Base-by-base conservation (phyloP, 345 rosid genomes). In the Populus pruinosa region DNA sequence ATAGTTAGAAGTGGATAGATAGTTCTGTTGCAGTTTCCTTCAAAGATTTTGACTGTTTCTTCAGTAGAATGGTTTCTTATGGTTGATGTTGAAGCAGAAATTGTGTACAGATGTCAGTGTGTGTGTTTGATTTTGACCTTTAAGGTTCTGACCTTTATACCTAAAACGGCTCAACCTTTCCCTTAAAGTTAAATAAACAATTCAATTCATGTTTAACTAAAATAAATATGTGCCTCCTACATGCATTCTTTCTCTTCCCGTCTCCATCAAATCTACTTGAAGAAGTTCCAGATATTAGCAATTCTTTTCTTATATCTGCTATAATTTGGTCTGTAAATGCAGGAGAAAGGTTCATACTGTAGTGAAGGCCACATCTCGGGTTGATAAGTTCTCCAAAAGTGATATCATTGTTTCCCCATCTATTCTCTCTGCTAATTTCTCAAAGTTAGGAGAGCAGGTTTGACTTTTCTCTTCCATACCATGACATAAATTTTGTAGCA, bases 401-500 rank as follows among this genome's bases (percentile, higher is more conserved):
- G 94, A 96, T 82, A 84, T 96, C 68, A 89, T 96, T 49, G 93
- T 96, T 71, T 93, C 98, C 82, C 99, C 98, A 44, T 96, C 98
- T 4, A 96, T 96, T 80, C 94, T 93, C 80, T 96, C 98, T 1
- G 98, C 98, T 50, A 93, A 96, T 83, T 96, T 96, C 53, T 47
- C 99, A 1, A 96, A 92, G 84, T 83, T 96, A 78, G 97, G 99
- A 47, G 98, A 96, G 71, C 99, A 93, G 97, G 97, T 91, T 69
- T 65, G 10, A 49, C 29, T 74, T 76, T 70, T 16, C 41, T 61
- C 17, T 72, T 67, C 71, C 27, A 64, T 75, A 21, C 29, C 44
- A 31, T 10, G 50, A 21, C 44, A 59, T 49, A 33, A 1, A 71
- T 69, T 21, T 44, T 33, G 36, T 53, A 35, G 21, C 18, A 64